Conservation (phyloP, 2,329 filamentous ascomycete species). For the Tolypocladium guangdongense region DNA sequence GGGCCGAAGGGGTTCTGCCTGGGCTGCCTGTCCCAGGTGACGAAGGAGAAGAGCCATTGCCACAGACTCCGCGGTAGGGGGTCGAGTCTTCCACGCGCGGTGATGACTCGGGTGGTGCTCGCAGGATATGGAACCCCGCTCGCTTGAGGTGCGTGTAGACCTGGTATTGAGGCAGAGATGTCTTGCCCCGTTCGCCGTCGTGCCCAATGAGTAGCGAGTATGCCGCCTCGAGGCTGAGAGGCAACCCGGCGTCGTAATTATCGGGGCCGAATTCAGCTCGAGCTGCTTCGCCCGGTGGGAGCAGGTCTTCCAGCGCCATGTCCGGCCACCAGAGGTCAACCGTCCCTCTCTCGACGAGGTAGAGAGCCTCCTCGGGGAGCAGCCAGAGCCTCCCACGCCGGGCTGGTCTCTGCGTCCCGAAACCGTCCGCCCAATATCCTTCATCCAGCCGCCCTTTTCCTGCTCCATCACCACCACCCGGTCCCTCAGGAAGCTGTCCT, state of each 20-base stretch:
- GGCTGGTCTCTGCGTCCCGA: conserved; percentile 43
- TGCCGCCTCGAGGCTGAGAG: conserved; percentile 82
- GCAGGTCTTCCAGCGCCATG: conserved; percentile 35
- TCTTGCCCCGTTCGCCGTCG: conserved; percentile 49
- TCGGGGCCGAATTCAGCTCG: conserved; percentile 15
- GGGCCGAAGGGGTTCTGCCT: conserved; percentile 36
- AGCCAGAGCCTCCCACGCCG: conserved; percentile 62
- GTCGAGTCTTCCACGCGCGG: conserved; percentile 5
- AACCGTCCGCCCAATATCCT: conserved; percentile 60
- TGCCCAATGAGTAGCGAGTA: conserved; percentile 75
- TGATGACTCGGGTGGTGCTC: conserved; percentile 39
- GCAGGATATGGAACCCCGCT: conserved; percentile 68
- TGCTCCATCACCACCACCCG: conserved; percentile 58
- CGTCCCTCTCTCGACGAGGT: conserved; percentile 76
- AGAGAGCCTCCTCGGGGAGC: conserved; percentile 83
- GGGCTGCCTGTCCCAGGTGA: conserved; percentile 18
- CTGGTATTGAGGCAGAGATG: conserved; percentile 68
- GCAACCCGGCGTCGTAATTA: conserved; percentile 54
- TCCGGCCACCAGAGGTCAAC: conserved; percentile 79
- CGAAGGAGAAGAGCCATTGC: conserved; percentile 43
- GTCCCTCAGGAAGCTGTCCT: conserved; percentile 24
- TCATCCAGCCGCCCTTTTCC: conserved; percentile 60
- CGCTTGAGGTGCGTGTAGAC: conserved; percentile 82
- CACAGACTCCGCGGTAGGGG: conserved; percentile 21
- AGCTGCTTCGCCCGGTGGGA: conserved; percentile 23